A percentile compares a stretch with the other conserved stretches of the same genome.
phyloP scores from a whole-genome alignment of 1,284 basidiomycete species.

The Malassezia globosa region DNA sequence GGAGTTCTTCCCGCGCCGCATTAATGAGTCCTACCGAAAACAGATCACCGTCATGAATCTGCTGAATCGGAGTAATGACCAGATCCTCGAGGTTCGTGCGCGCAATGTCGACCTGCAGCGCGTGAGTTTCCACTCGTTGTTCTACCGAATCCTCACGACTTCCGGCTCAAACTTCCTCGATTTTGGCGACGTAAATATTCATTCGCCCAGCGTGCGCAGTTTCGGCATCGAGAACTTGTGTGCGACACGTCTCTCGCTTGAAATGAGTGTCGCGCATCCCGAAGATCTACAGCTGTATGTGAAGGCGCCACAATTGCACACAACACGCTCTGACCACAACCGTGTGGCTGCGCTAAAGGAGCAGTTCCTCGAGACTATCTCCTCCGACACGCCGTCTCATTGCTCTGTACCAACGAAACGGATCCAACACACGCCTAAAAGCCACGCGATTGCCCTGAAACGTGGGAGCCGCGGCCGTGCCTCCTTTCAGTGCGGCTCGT shows the following conservation, averaged over 20 bases:
- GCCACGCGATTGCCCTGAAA: constrained; percentile 48
- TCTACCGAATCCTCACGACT: constrained; percentile 52
- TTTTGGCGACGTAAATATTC: constrained; percentile 52
- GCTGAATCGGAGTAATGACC: constrained; percentile 46
- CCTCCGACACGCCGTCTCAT: constrained; percentile 34
- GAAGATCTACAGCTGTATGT: constrained; percentile 52
- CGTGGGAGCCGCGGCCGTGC: constrained; percentile 50
- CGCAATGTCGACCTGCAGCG: constrained; percentile 52
- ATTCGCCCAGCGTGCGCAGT: constrained; percentile 49
- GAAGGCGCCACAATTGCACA: constrained; percentile 23
- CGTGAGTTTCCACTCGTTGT: constrained; percentile 51
- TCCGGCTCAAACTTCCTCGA: constrained; percentile 52
- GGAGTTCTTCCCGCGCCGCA: constrained; percentile 51
- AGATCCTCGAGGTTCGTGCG: constrained; percentile 50
- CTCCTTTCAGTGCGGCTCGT: constrained; percentile 49
- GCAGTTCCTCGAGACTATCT: constrained; percentile 52
- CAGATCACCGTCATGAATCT: constrained; percentile 50
- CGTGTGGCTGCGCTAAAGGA: constrained; percentile 47
- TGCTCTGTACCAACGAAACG: neutral
- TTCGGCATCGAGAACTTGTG: constrained; percentile 51
- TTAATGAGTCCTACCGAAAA: constrained; percentile 52
- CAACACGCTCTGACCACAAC: constrained; percentile 18
- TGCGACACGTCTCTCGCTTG: constrained; percentile 47
- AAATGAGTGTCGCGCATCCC: constrained; percentile 50
- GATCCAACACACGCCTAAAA: constrained; percentile 13